Evolutionary conservation across 495 filamentous ascomycete genomes (phyloP), one percentile per base, ranked within the genome.

Genomic region (Trichoderma orchidacearum): DNA sequence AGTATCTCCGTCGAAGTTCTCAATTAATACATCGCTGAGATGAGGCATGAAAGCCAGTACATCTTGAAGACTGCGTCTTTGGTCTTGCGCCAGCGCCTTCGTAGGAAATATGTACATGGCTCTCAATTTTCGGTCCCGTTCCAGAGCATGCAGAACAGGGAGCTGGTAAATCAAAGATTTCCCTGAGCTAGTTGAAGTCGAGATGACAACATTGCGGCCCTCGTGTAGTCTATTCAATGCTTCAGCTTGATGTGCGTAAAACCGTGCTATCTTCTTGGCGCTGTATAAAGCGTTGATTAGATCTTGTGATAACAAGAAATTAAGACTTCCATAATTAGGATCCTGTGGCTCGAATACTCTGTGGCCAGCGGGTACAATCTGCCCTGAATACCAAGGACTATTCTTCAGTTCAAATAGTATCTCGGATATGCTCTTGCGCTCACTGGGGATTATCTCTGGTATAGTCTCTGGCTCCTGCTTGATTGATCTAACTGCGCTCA

Each of bases 91-190:
- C 13, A 99, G 74, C 11, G 93, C 93, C 71, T 99, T 99, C 3
- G 93, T 99, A 1, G 93, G 93, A 59, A 98, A 99, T 23, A 99
- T 96, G 65, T 96, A 97, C 85, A 99, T 89, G 9, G 93, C 92
- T 61, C 91, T 75, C 41, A 88, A 85, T 50, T 85, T 75, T 3
- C 63, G 67, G 60, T 96, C 87, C 41, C 79, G 74, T 68, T 97
- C 92, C 11, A 99, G 75, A 28, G 85, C 87, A 65, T 95, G 85
- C 27, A 99, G 72, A 60, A 97, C 91, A 0, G 93, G 93, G 18
- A 99, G 75, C 63, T 97, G 94, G 64, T 97, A 99, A 55, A 97
- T 96, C 30, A 99, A 70, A 5, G 89, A 95, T 69, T 99, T 99
- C 5, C 93, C 93, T 0, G 94, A 97, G 67, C 86, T 91, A 0